Percentiles rank a stretch among this genome's conserved stretches.
These are phyloP conservation scores for Globisporangium camurandrum DNA, from an alignment of 352 stramenopile species.

Conservation along the genomic window DNA sequence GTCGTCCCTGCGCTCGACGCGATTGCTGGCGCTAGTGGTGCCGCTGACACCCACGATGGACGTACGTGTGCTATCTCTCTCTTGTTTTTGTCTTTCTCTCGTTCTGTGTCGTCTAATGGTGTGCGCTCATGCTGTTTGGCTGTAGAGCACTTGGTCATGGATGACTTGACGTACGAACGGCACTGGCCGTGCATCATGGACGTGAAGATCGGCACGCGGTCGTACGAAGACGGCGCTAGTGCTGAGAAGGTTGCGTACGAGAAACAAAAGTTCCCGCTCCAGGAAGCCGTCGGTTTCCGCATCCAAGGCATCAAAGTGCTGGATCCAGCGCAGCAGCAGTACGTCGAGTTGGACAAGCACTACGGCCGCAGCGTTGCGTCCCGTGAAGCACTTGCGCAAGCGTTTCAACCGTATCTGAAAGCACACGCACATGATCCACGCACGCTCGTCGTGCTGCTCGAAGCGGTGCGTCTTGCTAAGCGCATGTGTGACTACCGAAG, in stretches of 20 bases:
- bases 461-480: slow-evolving; percentile 20
- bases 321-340: slow-evolving; percentile 36
- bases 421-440: slow-evolving; percentile 8
- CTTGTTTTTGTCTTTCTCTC: not conserved
- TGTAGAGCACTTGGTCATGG: slow-evolving; percentile 81
- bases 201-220: slow-evolving; percentile 93
- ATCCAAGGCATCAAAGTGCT: slow-evolving; percentile 93
- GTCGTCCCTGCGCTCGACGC: slow-evolving; percentile 16
- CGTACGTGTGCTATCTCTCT: not conserved
- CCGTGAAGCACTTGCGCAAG: slow-evolving; percentile 42
- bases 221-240: slow-evolving; percentile 88
- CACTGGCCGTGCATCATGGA: slow-evolving; percentile 92
- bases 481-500: not conserved
- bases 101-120: not conserved
- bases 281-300: slow-evolving; percentile 88
- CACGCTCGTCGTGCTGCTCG: slow-evolving; percentile 29
- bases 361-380: slow-evolving; percentile 67
- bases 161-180: slow-evolving; percentile 85
- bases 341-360: slow-evolving; percentile 82
- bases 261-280: slow-evolving; percentile 89
- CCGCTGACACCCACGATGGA: slow-evolving; percentile 6
- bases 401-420: slow-evolving; percentile 81
- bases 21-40: not conserved
- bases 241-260: slow-evolving; percentile 88
- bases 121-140: not conserved